phyloP scores from a whole-genome alignment of 2,329 filamentous ascomycete genomes.

The Colletotrichum navitas region DNA sequence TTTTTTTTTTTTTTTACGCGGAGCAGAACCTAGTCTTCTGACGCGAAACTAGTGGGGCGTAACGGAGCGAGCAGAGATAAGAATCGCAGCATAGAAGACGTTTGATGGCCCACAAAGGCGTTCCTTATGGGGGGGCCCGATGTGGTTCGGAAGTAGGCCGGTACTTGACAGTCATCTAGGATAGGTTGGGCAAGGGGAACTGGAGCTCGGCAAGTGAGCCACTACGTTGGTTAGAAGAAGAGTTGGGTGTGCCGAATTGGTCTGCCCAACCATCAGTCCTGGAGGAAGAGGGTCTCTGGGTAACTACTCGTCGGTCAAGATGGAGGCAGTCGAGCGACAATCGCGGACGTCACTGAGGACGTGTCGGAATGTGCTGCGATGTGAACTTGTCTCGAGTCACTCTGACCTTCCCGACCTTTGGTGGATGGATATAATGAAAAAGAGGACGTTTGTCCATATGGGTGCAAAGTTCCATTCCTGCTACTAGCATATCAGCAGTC shows the following conservation, averaged over 20 bases:
- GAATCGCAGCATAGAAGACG: slow-evolving; percentile 28
- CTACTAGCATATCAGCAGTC: slow-evolving; percentile 2
- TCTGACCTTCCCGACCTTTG: neutral
- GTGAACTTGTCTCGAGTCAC: neutral
- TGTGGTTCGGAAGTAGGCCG: slow-evolving; percentile 39
- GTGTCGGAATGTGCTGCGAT: slow-evolving; percentile 1
- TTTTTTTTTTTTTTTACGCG: slow-evolving; percentile 1
- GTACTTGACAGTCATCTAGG: slow-evolving; percentile 29
- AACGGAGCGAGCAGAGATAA: slow-evolving; percentile 38
- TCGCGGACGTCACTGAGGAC: slow-evolving; percentile 16
- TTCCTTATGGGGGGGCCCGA: slow-evolving; percentile 25
- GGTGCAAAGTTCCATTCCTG: neutral
- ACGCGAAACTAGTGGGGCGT: slow-evolving; percentile 39
- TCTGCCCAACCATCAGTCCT: slow-evolving; percentile 18
- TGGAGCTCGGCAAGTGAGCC: slow-evolving; percentile 33
- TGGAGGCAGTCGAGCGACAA: slow-evolving; percentile 25
- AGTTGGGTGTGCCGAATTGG: slow-evolving; percentile 23
- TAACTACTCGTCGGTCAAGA: slow-evolving; percentile 13
- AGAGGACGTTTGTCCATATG: neutral
- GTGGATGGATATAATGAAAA: neutral
- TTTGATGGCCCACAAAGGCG: slow-evolving; percentile 33
- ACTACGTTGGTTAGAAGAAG: slow-evolving; percentile 16
- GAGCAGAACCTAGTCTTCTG: slow-evolving; percentile 32
- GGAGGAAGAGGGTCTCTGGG: neutral
- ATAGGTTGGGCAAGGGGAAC: slow-evolving; percentile 31